phyloP scores from a whole-genome alignment of 345 rosid genomes.

The Lepidium sativum region DNA sequence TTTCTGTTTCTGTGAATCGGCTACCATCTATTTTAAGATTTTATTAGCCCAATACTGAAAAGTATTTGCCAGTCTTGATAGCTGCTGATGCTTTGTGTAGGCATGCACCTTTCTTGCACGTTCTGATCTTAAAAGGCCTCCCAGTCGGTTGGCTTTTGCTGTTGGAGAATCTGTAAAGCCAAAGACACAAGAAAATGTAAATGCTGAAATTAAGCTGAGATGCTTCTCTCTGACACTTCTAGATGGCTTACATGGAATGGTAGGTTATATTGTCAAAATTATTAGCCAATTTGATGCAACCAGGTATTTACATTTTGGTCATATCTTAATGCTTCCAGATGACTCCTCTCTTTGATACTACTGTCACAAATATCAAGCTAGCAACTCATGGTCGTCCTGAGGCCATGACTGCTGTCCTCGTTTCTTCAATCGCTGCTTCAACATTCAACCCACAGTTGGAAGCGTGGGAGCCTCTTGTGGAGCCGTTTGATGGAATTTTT shows the following conservation, averaged over 20 bases:
- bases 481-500: conserved; percentile 99
- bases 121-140: conserved; percentile 76
- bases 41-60: background rate
- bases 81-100: conserved; percentile 35
- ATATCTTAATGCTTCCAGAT: conserved; percentile 46
- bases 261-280: conserved; percentile 27
- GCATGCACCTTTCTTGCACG: conserved; percentile 97
- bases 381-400: conserved; percentile 89
- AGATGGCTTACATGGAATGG: conserved; percentile 94
- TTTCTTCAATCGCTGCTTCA: conserved; percentile 90
- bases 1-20: background rate
- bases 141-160: conserved; percentile 65
- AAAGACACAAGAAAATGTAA: conserved; percentile 72
- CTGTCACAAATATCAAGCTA: conserved; percentile 86
- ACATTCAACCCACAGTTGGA: conserved; percentile 86
- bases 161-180: conserved; percentile 87
- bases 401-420: conserved; percentile 93
- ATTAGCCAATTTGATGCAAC: background rate
- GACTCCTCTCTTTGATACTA: conserved; percentile 84
- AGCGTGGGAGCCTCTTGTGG: conserved; percentile 99
- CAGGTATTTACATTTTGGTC: background rate
- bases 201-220: conserved; percentile 80
- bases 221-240: conserved; percentile 75
- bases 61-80: conserved; percentile 13
- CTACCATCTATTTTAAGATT: background rate